Percentiles rank a stretch among this genome's conserved stretches.
Conservation (phyloP, 345 rosid species). For the Excoecaria agallocha region DNA sequence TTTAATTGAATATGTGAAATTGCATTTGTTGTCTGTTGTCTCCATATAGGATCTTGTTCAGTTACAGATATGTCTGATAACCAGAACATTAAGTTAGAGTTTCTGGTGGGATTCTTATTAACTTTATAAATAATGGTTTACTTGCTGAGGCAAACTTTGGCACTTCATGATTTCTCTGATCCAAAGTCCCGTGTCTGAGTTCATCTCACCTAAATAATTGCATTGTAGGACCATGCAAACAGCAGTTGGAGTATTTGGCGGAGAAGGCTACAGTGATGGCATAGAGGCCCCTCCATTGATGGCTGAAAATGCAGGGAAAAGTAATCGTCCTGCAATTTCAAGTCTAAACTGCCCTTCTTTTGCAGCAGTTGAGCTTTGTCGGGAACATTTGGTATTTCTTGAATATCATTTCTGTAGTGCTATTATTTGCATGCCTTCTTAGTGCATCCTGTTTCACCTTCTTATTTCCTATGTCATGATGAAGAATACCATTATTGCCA, state of each 20-base stretch:
- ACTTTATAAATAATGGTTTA: not conserved
- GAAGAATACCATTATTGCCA: not conserved
- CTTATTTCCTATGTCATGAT: not conserved
- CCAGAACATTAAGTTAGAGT: not conserved
- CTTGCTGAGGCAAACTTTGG: not conserved
- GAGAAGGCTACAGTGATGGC: conserved; percentile 42
- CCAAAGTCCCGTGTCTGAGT: not conserved
- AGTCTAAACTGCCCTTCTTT: conserved; percentile 58
- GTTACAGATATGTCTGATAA: not conserved
- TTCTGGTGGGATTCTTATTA: not conserved
- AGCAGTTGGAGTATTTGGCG: conserved; percentile 70
- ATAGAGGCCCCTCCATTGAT: conserved; percentile 45
- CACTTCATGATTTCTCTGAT: not conserved
- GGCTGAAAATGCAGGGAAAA: conserved; percentile 51
- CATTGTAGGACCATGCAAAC: conserved; percentile 67
- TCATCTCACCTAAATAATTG: conserved; percentile 4
- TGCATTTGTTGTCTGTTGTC: not conserved
- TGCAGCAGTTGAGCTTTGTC: conserved; percentile 57
- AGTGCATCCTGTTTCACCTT: not conserved
- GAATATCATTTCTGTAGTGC: not conserved
- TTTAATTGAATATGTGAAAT: not conserved
- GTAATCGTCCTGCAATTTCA: conserved; percentile 49
- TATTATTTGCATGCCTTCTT: not conserved
- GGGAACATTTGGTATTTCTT: conserved; percentile 61
- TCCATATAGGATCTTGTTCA: not conserved